Evolutionary conservation across 257 asterid species (phyloP), one percentile per base, ranked within the genome.

Genomic region (Solanum corneliomulleri): DNA sequence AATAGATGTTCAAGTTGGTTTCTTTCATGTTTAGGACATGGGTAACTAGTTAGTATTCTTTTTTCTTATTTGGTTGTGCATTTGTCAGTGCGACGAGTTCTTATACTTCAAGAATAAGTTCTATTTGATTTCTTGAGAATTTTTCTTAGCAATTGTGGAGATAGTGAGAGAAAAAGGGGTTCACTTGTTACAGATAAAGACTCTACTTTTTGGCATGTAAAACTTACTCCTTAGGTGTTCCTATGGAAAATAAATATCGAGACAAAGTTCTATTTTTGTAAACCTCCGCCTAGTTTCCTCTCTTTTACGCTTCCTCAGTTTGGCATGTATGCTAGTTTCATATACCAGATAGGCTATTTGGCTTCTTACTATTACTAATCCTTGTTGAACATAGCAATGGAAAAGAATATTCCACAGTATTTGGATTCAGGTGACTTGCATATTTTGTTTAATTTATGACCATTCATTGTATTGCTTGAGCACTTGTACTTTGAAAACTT

Each of bases 51-150:
- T 75, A 47, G 16, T 8, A 47, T 45, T 78, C 42, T 27, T 27
- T 45, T 44, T n/a, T 14, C 8, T 25, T 45, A 44, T 45, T 44
- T 25, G 25, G 42, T 45, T 45, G 42, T 45, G 84, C 84, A 45
- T 78, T 77, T 10, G 5, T 47, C 56, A 75, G 3, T 23, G 52
- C 6, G 20, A 23, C 21, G 3, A 13, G 13, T 42, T 39, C 66
- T 27, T 27, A 35, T 81, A 58, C 86, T 89, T 86, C 88, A 56
- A 84, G 88, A 88, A 89, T 80, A 84, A 39, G 27, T 85, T 87
- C 23, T 37, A 39, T 42, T 75, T 45, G 31, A 29, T 83, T 88
- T 86, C 83, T 88, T 89, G 88, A 70, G 78, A 44, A 86, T 49
- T 52, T 86, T 44, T 74, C 41, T 47, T 15, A 27, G 66, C 84